Evolutionary conservation across 305 asterid species (phyloP).

Genomic region (Fraxinus xanthoxyloides): DNA sequence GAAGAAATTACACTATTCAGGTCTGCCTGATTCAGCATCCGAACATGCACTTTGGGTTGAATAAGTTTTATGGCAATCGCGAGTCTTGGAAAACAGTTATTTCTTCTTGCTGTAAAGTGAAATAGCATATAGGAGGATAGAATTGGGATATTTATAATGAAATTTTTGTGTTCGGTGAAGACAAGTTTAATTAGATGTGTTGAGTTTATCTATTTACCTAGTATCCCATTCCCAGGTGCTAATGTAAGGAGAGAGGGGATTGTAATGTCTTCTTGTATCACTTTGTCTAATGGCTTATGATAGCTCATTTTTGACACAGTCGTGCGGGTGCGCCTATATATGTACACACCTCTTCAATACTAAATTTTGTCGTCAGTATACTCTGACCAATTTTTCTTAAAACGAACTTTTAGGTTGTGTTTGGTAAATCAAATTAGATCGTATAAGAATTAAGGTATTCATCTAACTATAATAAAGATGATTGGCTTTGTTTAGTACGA

Average conservation of each 20-base stretch:
- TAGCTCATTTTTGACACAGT: neutral
- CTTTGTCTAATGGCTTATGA: neutral
- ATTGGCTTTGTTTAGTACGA: neutral
- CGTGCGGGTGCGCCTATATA: neutral
- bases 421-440: neutral
- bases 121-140: neutral
- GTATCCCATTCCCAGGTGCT: neutral
- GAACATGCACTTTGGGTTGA: neutral
- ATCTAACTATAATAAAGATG: neutral
- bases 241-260: neutral
- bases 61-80: constrained; percentile 8
- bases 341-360: neutral
- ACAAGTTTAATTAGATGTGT: neutral
- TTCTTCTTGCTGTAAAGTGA: constrained; percentile 1
- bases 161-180: neutral
- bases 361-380: neutral
- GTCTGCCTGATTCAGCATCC: neutral
- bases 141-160: neutral
- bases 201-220: neutral
- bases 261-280: neutral
- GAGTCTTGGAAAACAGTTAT: constrained; percentile 20
- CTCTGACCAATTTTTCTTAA: neutral
- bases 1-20: neutral
- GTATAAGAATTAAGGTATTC: neutral
- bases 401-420: neutral